A percentile compares a stretch with the other conserved stretches of the same genome.
phyloP scores from a whole-genome alignment of 805 yeast species.

The Lachancea fermentati region DNA sequence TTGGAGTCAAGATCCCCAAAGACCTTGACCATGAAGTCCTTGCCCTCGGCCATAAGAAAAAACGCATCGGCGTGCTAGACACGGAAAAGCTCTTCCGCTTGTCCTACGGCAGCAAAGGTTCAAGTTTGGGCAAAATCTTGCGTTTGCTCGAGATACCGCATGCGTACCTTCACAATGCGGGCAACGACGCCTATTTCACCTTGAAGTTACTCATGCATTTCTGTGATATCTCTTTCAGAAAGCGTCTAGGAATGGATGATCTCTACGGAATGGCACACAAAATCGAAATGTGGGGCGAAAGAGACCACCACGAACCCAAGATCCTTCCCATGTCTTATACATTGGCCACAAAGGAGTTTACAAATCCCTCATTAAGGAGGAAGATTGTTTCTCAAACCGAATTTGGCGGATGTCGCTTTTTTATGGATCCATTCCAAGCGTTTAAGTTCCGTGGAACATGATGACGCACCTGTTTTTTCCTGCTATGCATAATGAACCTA shows the following conservation, averaged over 20 bases:
- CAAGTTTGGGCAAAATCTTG: slow-evolving; percentile 42
- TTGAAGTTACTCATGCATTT: slow-evolving; percentile 44
- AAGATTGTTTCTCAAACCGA: slow-evolving; percentile 28
- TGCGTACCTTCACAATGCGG: slow-evolving; percentile 61
- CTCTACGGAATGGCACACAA: slow-evolving; percentile 15
- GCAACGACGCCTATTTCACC: slow-evolving; percentile 65
- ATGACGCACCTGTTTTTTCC: background rate
- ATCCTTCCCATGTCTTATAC: slow-evolving; percentile 28
- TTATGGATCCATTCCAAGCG: background rate
- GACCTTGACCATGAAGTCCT: slow-evolving; percentile 9
- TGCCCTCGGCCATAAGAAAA: background rate
- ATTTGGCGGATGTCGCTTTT: slow-evolving; percentile 26
- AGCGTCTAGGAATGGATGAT: slow-evolving; percentile 23
- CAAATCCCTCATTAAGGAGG: slow-evolving; percentile 5
- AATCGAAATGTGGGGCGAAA: slow-evolving; percentile 17
- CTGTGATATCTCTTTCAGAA: slow-evolving; percentile 39
- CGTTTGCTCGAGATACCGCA: slow-evolving; percentile 48
- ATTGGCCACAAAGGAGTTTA: slow-evolving; percentile 15
- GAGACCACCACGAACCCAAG: slow-evolving; percentile 22
- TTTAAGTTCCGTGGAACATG: background rate
- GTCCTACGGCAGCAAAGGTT: slow-evolving; percentile 38
- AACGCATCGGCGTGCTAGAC: slow-evolving; percentile 34
- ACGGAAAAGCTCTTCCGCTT: slow-evolving; percentile 42
- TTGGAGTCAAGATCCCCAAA: slow-evolving; percentile 45
- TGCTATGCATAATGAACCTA: background rate